Evolutionary conservation across 495 filamentous ascomycete species (phyloP).

Genomic region (Lentithecium fluviatile): DNA sequence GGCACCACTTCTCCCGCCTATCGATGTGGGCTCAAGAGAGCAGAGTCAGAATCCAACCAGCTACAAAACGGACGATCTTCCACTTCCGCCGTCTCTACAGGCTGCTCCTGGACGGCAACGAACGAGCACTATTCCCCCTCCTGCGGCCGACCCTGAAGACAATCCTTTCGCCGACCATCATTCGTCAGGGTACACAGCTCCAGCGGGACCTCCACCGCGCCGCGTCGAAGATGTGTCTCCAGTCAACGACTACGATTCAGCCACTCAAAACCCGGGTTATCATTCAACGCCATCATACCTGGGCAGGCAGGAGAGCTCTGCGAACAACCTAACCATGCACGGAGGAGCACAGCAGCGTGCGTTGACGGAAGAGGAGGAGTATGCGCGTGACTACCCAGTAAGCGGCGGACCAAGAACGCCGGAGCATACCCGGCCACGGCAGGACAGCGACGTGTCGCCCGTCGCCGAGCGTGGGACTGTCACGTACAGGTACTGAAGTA

Average conservation of each 20-base stretch:
- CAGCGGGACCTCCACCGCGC: constrained; percentile 16
- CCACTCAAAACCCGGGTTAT: constrained; percentile 23
- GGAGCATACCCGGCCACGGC: constrained; percentile 19
- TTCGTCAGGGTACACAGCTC: constrained; percentile 25
- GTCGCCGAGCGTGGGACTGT: constrained; percentile 30
- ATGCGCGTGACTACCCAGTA: constrained; percentile 31
- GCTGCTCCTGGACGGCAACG: constrained; percentile 16
- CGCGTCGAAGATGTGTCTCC: constrained; percentile 2
- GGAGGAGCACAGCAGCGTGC: constrained; percentile 11
- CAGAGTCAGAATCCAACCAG: neutral
- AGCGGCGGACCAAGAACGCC: constrained; percentile 29
- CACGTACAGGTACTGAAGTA: constrained; percentile 32
- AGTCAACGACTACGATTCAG: neutral
- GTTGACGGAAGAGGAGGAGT: constrained; percentile 32
- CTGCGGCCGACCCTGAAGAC: constrained; percentile 8
- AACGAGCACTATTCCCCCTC: constrained; percentile 5
- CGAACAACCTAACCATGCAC: constrained; percentile 32
- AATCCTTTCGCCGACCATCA: constrained; percentile 41
- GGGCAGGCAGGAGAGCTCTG: constrained; percentile 28
- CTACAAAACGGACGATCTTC: constrained; percentile 23
- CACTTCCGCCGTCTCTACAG: constrained; percentile 28
- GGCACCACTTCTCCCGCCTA: constrained; percentile 16
- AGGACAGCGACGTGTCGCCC: constrained; percentile 32
- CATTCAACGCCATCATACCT: constrained; percentile 28
- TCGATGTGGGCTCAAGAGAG: constrained; percentile 7